These are phyloP conservation scores for Fraxinus albicans DNA, from an alignment of 305 asterid species.

Conservation along the genomic window DNA sequence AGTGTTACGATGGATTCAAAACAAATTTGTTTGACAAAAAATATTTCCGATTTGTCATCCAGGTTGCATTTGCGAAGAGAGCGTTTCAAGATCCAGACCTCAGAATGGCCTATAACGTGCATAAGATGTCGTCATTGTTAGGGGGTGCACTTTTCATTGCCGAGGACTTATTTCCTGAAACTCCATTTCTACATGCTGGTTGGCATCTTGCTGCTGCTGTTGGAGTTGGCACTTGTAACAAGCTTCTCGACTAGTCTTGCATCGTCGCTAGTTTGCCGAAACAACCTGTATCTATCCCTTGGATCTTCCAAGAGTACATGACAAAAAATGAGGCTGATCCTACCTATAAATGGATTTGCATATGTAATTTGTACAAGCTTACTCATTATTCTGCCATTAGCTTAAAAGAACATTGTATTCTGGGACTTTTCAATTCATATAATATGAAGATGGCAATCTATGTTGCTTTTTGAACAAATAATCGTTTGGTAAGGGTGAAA, in stretches of 20 bases:
- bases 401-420: not conserved
- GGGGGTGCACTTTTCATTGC: slow-evolving; percentile 83
- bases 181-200: slow-evolving; percentile 84
- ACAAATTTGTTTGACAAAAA: not conserved
- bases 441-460: not conserved
- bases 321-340: not conserved
- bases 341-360: not conserved
- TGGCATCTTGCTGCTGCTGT: slow-evolving; percentile 97
- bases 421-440: not conserved
- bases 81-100: slow-evolving; percentile 71
- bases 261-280: slow-evolving; percentile 56
- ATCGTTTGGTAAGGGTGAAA: not conserved
- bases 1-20: not conserved
- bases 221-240: slow-evolving; percentile 80
- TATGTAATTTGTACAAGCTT: not conserved
- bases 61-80: slow-evolving; percentile 84
- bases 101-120: slow-evolving; percentile 65
- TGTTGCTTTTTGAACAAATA: not conserved
- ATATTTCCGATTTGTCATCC: slow-evolving; percentile 10
- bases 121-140: slow-evolving; percentile 66
- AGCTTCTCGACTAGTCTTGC: slow-evolving; percentile 48
- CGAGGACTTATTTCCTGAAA: slow-evolving; percentile 62
- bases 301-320: not conserved
- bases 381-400: not conserved
- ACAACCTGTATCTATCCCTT: slow-evolving; percentile 3